Percentiles rank a stretch among this genome's conserved stretches.
phyloP scores from a whole-genome alignment of 768 basidiomycete species.

The Mycena leptocephala region DNA sequence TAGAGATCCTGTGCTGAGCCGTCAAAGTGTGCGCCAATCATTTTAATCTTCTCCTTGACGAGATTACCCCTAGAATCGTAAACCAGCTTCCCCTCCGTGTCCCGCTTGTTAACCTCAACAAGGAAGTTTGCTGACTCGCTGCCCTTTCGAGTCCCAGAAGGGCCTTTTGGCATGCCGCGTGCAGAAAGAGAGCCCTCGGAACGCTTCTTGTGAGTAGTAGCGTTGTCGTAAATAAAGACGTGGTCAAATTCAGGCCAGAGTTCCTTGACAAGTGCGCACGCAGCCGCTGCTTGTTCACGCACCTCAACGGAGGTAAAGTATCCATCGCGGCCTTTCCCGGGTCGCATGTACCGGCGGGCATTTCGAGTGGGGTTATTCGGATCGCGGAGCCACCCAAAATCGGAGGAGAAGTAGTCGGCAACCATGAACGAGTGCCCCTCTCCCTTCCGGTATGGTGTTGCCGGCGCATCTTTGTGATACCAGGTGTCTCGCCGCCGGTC shows the following conservation, averaged over 20 bases:
- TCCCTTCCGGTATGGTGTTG: constrained; percentile 42
- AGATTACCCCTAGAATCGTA: constrained; percentile 31
- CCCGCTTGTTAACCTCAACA: too few relatives aligned
- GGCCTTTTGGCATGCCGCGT: constrained; percentile 36
- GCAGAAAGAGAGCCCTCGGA: too few relatives aligned
- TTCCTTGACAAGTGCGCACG: too few relatives aligned
- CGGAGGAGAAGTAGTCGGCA: constrained; percentile 45
- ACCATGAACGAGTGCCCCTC: constrained; percentile 47
- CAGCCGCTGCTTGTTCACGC: too few relatives aligned
- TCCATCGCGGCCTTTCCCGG: constrained; percentile 37
- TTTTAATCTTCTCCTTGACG: constrained; percentile 34
- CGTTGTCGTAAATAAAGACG: too few relatives aligned
- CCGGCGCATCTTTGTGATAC: too few relatives aligned
- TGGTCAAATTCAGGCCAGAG: too few relatives aligned
- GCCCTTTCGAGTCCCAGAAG: constrained; percentile 17
- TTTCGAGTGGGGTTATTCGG: constrained; percentile 13
- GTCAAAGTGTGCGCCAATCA: constrained; percentile 16
- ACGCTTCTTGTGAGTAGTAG: too few relatives aligned
- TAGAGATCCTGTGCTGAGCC: too few relatives aligned
- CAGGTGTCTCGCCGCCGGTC: too few relatives aligned
- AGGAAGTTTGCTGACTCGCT: constrained; percentile 30
- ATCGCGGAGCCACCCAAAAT: constrained; percentile 37
- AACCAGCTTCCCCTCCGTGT: constrained; percentile 32
- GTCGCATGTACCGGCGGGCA: constrained; percentile 29
- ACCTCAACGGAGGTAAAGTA: too few relatives aligned